A percentile compares a stretch with the other conserved stretches of the same genome.
These are phyloP conservation scores for Solanum hybrid DNA, from an alignment of 305 asterid species.

Conservation along the genomic window DNA sequence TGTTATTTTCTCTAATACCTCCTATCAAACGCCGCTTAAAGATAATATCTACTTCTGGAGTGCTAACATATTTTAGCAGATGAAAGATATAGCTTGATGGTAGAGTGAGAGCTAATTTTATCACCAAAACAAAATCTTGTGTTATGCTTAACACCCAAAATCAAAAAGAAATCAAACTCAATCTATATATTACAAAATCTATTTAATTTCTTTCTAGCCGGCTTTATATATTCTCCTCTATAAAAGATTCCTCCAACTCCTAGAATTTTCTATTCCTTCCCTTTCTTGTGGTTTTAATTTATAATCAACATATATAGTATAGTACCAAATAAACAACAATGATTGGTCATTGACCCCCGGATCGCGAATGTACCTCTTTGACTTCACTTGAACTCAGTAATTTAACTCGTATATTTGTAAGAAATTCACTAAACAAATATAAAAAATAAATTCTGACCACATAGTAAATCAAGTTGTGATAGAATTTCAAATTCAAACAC, in stretches of 20 bases:
- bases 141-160: constrained; percentile 2
- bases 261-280: constrained; percentile 21
- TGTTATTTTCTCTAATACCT: background rate
- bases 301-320: background rate
- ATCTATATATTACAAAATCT: background rate
- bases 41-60: background rate
- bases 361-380: background rate
- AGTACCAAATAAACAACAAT: constrained; percentile 21
- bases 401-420: background rate
- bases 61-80: background rate
- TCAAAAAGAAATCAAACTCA: constrained; percentile 1
- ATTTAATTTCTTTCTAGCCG: constrained; percentile 22
- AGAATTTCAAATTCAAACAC: background rate
- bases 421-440: background rate
- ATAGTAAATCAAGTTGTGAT: background rate
- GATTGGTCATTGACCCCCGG: constrained; percentile 13
- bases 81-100: background rate
- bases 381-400: background rate
- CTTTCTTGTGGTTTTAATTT: constrained; percentile 5
- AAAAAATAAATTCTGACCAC: background rate
- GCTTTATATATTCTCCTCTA: constrained; percentile 23
- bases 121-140: constrained; percentile 1
- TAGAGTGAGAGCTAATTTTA: background rate
- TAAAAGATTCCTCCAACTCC: constrained; percentile 24
- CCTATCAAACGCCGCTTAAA: background rate